A percentile compares a stretch with the other conserved stretches of the same genome.
Conservation (phyloP, 164 flowering plant species). For the Aristolochia contorta region DNA sequence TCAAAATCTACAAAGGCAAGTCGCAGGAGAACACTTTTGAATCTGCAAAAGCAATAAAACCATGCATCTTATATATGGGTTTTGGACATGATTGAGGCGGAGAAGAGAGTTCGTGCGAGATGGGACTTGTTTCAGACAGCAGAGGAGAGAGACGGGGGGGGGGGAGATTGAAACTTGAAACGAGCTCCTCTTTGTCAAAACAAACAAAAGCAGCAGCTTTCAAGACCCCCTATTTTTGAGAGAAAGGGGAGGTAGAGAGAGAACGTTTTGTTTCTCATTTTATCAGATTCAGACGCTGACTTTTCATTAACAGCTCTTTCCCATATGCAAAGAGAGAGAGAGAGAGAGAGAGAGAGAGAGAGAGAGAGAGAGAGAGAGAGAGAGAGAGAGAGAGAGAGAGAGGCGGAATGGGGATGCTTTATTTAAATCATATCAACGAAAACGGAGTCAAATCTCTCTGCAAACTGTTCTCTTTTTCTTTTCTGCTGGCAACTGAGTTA, state of each 20-base stretch:
- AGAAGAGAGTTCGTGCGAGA: constrained; percentile 1
- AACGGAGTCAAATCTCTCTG: constrained; percentile 22
- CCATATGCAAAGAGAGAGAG: constrained; percentile 15
- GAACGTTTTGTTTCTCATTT: constrained; percentile 7
- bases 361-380: no score
- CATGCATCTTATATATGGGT: constrained; percentile 8
- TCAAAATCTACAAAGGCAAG: not conserved
- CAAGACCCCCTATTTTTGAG: no score
- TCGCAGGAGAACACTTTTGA: not conserved
- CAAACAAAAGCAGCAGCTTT: constrained; percentile 8
- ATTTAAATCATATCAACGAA: constrained; percentile 5
- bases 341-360: no score
- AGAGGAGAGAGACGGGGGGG: not conserved
- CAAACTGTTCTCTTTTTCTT: constrained; percentile 9
- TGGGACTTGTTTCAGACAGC: constrained; percentile 10
- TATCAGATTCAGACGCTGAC: constrained; percentile 43
- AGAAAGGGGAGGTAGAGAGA: constrained; percentile 25
- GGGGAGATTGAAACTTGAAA: not conserved
- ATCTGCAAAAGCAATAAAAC: constrained; percentile 6
- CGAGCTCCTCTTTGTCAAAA: constrained; percentile 1
- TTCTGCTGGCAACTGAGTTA: not conserved
- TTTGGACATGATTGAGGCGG: constrained; percentile 4
- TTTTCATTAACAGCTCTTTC: constrained; percentile 33
- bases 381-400: constrained; percentile 14
- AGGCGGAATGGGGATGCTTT: constrained; percentile 13